Base-by-base conservation (phyloP, 768 basidiomycete genomes). In the Hygrophorus russula region DNA sequence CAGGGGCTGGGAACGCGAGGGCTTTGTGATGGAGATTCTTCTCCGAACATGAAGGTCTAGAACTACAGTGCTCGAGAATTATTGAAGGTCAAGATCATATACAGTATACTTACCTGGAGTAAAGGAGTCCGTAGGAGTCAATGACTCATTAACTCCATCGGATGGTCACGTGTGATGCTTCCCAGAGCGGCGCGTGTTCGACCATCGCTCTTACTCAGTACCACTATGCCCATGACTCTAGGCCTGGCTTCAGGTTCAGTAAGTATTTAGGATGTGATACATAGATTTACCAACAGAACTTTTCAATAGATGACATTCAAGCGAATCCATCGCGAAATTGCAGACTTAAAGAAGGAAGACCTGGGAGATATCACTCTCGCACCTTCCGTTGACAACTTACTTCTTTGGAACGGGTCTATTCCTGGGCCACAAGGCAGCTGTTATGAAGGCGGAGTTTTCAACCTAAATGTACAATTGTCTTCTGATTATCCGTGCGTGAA, bases 371-470 rank as follows among this genome's bases (percentile, higher is more conserved):
- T 90, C 49, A 70, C 69, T 0, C 73, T 91, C 14, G 66, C 69
- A 24, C 88, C 88, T 4, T 63, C 71, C 11, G 75, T 73, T 39
- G 73, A 78, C 48, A 74, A 75, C 52, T 60, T 89, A 43, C 82
- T 80, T 56, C 53, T 73, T 19, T 91, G 88, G 88, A 74, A 68
- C 42, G 88, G 80, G 5, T 71, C 74, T 33, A 78, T 91, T 43
- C 87, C 86, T 6, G 88, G 88, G 0, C 88, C 88, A 1, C 74
- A 83, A 52, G 87, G 83, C 13, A 87, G 84, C 47, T 70, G 80
- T 0, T 91, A 90, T 51, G 86, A 89, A 53, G 82, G 82, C 0
- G 88, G 86, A 1, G 59, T 80, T 12, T 90, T 87, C 53, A 59
- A 76, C 30, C 65, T 87, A 9, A 76, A 82, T 36, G 74, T 91